Conservation (phyloP, 2,329 filamentous ascomycete species). For the Fusarium compactum region DNA sequence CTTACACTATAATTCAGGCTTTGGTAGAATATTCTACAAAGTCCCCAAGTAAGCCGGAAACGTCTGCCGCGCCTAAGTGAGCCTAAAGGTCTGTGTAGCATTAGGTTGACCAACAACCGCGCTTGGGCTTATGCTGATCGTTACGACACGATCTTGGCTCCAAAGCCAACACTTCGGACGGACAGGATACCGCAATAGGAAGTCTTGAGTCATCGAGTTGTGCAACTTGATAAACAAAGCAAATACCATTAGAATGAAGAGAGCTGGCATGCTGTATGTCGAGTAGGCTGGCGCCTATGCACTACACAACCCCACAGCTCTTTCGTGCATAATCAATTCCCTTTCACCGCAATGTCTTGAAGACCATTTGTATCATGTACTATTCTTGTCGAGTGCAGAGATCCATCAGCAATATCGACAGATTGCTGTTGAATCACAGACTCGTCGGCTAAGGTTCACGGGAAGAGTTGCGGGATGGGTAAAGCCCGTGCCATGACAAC, state of each 20-base stretch:
- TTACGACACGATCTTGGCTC: conserved; percentile 28
- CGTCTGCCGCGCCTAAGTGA: conserved; percentile 24
- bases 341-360: not conserved
- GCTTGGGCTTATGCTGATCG: conserved; percentile 23
- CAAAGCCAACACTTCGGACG: conserved; percentile 30
- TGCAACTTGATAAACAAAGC: conserved; percentile 30
- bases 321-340: not conserved
- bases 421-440: not conserved
- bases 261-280: conserved; percentile 15
- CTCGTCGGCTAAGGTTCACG: conserved; percentile 19
- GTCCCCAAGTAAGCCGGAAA: conserved; percentile 1
- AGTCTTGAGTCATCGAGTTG: conserved; percentile 25
- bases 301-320: conserved; percentile 7
- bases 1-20: not conserved
- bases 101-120: conserved; percentile 36
- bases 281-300: conserved; percentile 44
- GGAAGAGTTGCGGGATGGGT: conserved; percentile 25
- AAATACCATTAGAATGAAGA: conserved; percentile 30
- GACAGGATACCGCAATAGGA: conserved; percentile 30
- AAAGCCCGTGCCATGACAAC: conserved; percentile 1
- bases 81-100: conserved; percentile 19
- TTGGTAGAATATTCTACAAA: not conserved
- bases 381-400: not conserved
- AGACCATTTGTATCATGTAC: not conserved
- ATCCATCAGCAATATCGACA: not conserved